Evolutionary conservation across 306 rosid genomes (phyloP).

Genomic region (Casuarina cunninghamiana): DNA sequence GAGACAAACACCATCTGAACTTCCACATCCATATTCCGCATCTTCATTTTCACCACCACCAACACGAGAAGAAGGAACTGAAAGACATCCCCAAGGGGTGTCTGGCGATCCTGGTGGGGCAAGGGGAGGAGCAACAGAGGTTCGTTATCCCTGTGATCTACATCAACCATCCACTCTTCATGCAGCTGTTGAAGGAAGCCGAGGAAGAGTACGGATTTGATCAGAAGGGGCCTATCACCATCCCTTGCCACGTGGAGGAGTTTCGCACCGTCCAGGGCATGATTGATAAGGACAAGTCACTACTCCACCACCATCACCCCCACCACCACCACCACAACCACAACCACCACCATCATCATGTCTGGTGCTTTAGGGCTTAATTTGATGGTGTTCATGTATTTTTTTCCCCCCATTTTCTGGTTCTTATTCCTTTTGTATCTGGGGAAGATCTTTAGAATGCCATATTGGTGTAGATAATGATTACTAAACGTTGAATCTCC

Average conservation of each 20-base stretch:
- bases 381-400: not conserved
- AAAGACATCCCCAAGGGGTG: constrained; percentile 84
- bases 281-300: constrained; percentile 52
- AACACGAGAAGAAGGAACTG: constrained; percentile 35
- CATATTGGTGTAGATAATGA: constrained; percentile 19
- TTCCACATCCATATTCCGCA: constrained; percentile 65
- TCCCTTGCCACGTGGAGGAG: constrained; percentile 82
- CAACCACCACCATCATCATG: constrained; percentile 45
- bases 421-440: not conserved
- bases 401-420: constrained; percentile 4
- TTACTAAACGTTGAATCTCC: too few species aligned
- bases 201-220: constrained; percentile 87
- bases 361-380: constrained; percentile 75
- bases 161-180: constrained; percentile 85
- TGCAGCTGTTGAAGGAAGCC: constrained; percentile 67
- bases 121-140: constrained; percentile 65
- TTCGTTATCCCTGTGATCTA: constrained; percentile 84
- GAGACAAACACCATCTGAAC: constrained; percentile 32
- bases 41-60: constrained; percentile 35
- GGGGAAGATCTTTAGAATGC: constrained; percentile 17
- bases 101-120: constrained; percentile 70
- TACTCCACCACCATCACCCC: constrained; percentile 26
- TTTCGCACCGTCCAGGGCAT: constrained; percentile 68
- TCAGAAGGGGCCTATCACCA: constrained; percentile 82
- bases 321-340: constrained; percentile 47